Percentiles rank a stretch among this genome's conserved stretches.
Evolutionary conservation across 441 rosid species (phyloP).

Genomic region (Populus hybrid): DNA sequence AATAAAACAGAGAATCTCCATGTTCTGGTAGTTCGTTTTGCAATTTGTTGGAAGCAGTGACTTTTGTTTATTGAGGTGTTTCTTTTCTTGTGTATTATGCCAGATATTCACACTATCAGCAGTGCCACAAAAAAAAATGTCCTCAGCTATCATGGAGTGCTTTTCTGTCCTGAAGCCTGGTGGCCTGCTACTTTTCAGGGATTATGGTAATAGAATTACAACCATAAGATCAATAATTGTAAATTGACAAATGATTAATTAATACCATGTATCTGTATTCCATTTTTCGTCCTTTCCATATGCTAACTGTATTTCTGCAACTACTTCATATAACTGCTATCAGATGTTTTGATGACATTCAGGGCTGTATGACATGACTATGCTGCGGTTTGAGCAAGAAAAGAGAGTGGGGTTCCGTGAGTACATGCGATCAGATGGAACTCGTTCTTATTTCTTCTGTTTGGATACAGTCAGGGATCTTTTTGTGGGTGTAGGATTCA

Average conservation of each 20-base stretch:
- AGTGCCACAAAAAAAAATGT: slow-evolving; percentile 65
- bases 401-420: slow-evolving; percentile 76
- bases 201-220: slow-evolving; percentile 61
- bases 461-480: slow-evolving; percentile 59
- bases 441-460: slow-evolving; percentile 86
- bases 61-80: neutral
- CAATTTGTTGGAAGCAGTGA: neutral
- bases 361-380: slow-evolving; percentile 95
- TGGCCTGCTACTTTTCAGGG: slow-evolving; percentile 75
- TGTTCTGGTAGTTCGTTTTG: neutral
- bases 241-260: neutral
- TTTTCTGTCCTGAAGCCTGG: slow-evolving; percentile 77
- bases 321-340: slow-evolving; percentile 6
- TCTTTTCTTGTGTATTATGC: slow-evolving; percentile 13
- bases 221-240: neutral
- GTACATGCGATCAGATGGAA: slow-evolving; percentile 76
- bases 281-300: neutral
- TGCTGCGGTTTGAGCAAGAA: slow-evolving; percentile 74
- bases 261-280: neutral
- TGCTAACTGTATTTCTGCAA: neutral
- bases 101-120: slow-evolving; percentile 94
- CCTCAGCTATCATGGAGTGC: slow-evolving; percentile 53
- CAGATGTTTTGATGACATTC: slow-evolving; percentile 21
- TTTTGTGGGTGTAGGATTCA: slow-evolving; percentile 63
- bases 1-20: neutral